A percentile compares a stretch with the other conserved stretches of the same genome.
Evolutionary conservation across 768 basidiomycete species (phyloP).

Genomic region (Sistotremastrum niveocremeum): DNA sequence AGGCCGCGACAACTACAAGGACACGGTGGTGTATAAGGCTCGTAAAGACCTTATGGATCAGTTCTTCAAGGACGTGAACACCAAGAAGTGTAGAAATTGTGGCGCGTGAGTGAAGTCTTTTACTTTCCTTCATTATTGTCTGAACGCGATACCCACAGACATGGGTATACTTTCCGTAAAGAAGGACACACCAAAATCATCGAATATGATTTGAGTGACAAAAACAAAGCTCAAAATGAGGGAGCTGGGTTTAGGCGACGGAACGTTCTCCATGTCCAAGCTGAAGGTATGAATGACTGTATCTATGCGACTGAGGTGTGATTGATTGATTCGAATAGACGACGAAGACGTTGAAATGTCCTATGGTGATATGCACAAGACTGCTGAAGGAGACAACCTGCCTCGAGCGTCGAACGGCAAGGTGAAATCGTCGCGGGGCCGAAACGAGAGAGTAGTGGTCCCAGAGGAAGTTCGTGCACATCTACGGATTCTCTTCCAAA

Average conservation of each 20-base stretch:
- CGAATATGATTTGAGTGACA: constrained; percentile 75
- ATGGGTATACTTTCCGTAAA: constrained; percentile 80
- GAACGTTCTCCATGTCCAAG: constrained; percentile 52
- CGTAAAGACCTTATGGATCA: constrained; percentile 73
- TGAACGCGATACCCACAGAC: constrained; percentile 25
- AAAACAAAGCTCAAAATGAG: constrained; percentile 53
- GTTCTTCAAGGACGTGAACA: constrained; percentile 56
- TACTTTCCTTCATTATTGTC: constrained; percentile 1
- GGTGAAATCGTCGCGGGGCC: constrained; percentile 60
- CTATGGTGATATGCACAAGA: constrained; percentile 11
- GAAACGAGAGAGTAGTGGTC: constrained; percentile 82
- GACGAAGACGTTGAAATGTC: constrained; percentile 30
- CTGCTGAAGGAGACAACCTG: constrained; percentile 21
- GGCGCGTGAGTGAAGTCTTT: constrained; percentile 47
- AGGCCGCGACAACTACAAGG: constrained; percentile 80
- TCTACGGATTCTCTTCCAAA: constrained; percentile 74
- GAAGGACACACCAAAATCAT: constrained; percentile 91
- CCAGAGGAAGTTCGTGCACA: constrained; percentile 92
- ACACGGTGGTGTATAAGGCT: constrained; percentile 73
- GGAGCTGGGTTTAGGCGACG: constrained; percentile 50
- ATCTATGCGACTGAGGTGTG: constrained; percentile 25
- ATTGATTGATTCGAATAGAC: constrained; percentile 41
- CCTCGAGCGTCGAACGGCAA: constrained; percentile 67
- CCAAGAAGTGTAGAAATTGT: constrained; percentile 72
- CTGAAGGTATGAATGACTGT: constrained; percentile 17